Conservation (phyloP, 2,329 filamentous ascomycete species). For the Pseudocercospora fijiensis region DNA sequence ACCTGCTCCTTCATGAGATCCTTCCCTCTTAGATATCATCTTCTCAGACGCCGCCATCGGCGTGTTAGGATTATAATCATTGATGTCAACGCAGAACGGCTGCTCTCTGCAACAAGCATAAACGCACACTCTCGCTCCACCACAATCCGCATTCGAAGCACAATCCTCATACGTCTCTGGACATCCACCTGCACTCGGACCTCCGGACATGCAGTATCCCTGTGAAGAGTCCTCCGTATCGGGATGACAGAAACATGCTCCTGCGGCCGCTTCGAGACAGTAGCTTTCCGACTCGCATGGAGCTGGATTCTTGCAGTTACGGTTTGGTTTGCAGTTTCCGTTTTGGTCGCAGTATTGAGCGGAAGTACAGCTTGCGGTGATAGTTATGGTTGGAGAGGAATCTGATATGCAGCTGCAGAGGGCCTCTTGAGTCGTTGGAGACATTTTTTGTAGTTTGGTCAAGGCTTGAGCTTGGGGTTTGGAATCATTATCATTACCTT, state of each 20-base stretch:
- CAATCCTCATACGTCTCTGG: slow-evolving; percentile 23
- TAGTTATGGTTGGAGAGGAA: slow-evolving; percentile 2
- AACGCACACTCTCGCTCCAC: slow-evolving; percentile 21
- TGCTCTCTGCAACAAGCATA: slow-evolving; percentile 23
- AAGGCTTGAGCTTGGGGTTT: slow-evolving; percentile 3
- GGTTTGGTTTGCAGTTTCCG: slow-evolving; percentile 11
- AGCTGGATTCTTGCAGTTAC: slow-evolving; percentile 22
- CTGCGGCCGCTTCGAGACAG: slow-evolving; percentile 18
- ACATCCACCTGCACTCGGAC: slow-evolving; percentile 14
- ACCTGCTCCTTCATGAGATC: neutral
- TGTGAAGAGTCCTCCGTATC: slow-evolving; percentile 18
- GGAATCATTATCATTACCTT: neutral
- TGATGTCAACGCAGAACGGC: slow-evolving; percentile 25
- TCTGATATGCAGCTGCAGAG: slow-evolving; percentile 17
- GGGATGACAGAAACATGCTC: slow-evolving; percentile 23
- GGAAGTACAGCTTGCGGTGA: slow-evolving; percentile 9
- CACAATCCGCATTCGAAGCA: slow-evolving; percentile 20
- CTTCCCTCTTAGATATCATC: neutral
- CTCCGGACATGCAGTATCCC: slow-evolving; percentile 24
- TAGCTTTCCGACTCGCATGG: slow-evolving; percentile 18
- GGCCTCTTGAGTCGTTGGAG: neutral
- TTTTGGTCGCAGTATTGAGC: slow-evolving; percentile 8
- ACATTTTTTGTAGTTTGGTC: neutral
- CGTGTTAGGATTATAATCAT: slow-evolving; percentile 15
- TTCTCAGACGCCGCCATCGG: neutral